Conservation (phyloP, 352 stramenopile genomes). For the Aphanomyces euteiches region DNA sequence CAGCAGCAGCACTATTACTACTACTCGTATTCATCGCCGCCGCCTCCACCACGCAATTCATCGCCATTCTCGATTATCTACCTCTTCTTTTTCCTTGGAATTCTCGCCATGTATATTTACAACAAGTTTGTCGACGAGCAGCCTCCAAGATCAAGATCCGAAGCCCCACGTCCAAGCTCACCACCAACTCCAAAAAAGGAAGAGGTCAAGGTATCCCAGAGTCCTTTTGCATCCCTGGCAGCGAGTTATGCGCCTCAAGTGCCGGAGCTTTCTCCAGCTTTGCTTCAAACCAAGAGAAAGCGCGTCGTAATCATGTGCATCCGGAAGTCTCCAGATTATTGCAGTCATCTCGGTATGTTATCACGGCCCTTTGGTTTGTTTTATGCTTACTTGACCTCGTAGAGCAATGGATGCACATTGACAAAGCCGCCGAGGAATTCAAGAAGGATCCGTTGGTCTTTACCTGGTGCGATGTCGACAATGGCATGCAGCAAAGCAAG, state of each 20-base stretch:
- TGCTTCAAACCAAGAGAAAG: slow-evolving; percentile 2
- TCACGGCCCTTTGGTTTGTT: background rate
- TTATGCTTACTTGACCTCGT: background rate
- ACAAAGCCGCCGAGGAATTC: slow-evolving; percentile 65
- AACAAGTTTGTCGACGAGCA: slow-evolving; percentile 20
- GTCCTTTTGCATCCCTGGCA: slow-evolving; percentile 19
- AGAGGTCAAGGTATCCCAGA: background rate
- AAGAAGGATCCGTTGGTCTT: slow-evolving; percentile 70
- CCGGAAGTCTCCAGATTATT: slow-evolving; percentile 4
- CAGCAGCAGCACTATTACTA: slow-evolving; percentile 42
- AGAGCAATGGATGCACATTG: slow-evolving; percentile 70
- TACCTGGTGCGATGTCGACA: slow-evolving; percentile 62
- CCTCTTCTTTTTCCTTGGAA: slow-evolving; percentile 1
- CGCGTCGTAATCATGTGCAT: slow-evolving; percentile 28
- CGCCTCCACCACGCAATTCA: background rate
- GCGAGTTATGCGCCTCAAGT: slow-evolving; percentile 19
- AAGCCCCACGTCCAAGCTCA: background rate
- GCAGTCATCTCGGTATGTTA: slow-evolving; percentile 5
- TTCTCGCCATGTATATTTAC: slow-evolving; percentile 14
- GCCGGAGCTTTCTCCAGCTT: background rate
- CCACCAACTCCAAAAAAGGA: background rate
- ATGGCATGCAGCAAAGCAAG: background rate
- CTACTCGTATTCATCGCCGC: slow-evolving; percentile 28
- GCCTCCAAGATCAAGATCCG: slow-evolving; percentile 11
- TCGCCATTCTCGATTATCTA: slow-evolving; percentile 1